Evolutionary conservation across 2,329 filamentous ascomycete genomes (phyloP).

Genomic region (Arthrobotrys megalospora): DNA sequence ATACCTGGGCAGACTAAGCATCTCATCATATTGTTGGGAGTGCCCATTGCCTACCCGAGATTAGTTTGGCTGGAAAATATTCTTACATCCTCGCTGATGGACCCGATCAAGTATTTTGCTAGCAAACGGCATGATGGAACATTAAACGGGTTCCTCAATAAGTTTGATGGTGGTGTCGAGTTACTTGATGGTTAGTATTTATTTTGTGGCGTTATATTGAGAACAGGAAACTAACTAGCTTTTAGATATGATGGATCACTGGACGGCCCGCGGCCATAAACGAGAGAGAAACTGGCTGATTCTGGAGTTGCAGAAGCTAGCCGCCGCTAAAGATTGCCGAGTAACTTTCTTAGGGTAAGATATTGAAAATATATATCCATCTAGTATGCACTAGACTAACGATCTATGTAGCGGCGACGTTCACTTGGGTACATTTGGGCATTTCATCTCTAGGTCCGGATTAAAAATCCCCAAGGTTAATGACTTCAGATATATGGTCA

Average conservation of each 20-base stretch:
- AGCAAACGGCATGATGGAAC: slow-evolving; percentile 76
- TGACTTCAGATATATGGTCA: slow-evolving; percentile 97
- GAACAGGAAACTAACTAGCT: slow-evolving; percentile 6
- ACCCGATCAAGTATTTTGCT: slow-evolving; percentile 89
- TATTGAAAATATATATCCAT: background rate
- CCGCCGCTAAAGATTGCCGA: slow-evolving; percentile 90
- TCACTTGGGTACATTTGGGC: slow-evolving; percentile 89
- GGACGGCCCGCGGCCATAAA: slow-evolving; percentile 97
- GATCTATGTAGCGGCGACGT: slow-evolving; percentile 82
- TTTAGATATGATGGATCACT: slow-evolving; percentile 87
- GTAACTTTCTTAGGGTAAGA: slow-evolving; percentile 85
- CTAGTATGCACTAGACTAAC: slow-evolving; percentile 28
- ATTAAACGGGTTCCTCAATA: slow-evolving; percentile 84
- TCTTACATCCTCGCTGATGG: slow-evolving; percentile 87
- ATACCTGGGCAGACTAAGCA: slow-evolving; percentile 88
- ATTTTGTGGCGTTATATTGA: background rate
- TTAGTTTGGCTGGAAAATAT: slow-evolving; percentile 81
- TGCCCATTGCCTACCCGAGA: slow-evolving; percentile 86
- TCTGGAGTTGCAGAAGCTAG: slow-evolving; percentile 87
- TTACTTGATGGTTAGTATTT: slow-evolving; percentile 78
- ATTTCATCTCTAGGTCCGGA: slow-evolving; percentile 94
- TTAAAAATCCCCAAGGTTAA: slow-evolving; percentile 85
- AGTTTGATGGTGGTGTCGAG: slow-evolving; percentile 91
- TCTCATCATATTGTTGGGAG: slow-evolving; percentile 86
- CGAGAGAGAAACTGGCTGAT: slow-evolving; percentile 83